Base-by-base conservation (phyloP, 805 yeast genomes). In the Cyberlindnera saturnus region DNA sequence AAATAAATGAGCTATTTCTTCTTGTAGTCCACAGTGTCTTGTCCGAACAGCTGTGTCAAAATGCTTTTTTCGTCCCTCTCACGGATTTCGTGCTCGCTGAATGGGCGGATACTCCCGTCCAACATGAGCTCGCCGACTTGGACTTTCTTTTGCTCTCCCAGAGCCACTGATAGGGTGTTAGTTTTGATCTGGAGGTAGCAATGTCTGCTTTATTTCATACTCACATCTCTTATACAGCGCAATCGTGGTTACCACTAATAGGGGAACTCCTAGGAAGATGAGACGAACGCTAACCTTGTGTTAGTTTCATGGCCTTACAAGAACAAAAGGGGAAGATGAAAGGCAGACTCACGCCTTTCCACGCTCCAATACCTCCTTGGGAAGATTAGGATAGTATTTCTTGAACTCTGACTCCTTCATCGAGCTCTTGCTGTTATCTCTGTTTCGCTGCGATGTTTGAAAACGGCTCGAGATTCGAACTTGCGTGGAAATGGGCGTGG, bases 121-220 rank as follows among this genome's bases (percentile, higher is more conserved):
- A 32, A 35, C 55, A 55, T 46, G n/a, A 52, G 39, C 36, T 55
- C 60, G 15, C 58, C 60, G 3, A 45, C 40, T 31, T 51, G 60
- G 3, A 55, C 57, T 32, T 44, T 48, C 35, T 53, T 55, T 41
- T 48, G 46, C 32, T 55, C 51, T 7, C 56, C 60, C 1, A 47
- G 40, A 1, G 44, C 34, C 39, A 54, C 58, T 51, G 36, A 17
- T 4, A 17, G 18, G 18, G 11, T 5, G 16, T 13, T 14, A 40
- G 39, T 39, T 20, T 20, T 7, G 23, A 20, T 20, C 23, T 20
- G 23, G 23, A 4, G 6, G 23, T 20, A 20, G 6, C 23, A 7
- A 20, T 20, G 8, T 6, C 6, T 20, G 5, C 5, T 20, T 6
- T 20, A 6, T 6, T 7, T 20, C 7, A 14, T 4, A 48, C 57